Conservation (phyloP, 306 rosid genomes). For the Heteromeles arbutifolia region DNA sequence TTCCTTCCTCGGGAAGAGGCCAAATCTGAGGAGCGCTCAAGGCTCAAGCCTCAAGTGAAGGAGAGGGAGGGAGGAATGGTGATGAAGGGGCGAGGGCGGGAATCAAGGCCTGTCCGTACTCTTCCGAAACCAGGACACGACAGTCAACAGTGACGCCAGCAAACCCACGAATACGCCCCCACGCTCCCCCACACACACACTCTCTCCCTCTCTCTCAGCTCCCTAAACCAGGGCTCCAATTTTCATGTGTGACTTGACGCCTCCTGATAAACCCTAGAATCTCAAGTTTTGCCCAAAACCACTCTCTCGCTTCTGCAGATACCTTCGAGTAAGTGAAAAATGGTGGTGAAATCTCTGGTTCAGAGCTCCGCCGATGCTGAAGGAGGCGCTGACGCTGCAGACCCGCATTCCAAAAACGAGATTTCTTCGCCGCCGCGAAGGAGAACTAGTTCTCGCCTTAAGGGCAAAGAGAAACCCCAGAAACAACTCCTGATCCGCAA, state of each 20-base stretch:
- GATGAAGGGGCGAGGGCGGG: background rate
- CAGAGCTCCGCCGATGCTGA: constrained; percentile 10
- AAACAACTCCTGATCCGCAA: constrained; percentile 25
- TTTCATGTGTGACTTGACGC: background rate
- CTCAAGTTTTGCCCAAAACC: background rate
- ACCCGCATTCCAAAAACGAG: background rate
- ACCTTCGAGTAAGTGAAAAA: background rate
- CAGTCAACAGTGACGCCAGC: background rate
- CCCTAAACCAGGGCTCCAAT: background rate
- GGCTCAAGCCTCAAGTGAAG: background rate
- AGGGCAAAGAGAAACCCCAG: constrained; percentile 23
- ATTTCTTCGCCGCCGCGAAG: constrained; percentile 7
- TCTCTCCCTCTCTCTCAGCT: background rate
- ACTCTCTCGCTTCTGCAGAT: background rate
- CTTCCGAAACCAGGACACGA: background rate
- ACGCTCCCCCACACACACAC: background rate
- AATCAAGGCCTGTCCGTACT: background rate
- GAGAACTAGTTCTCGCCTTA: constrained; percentile 44
- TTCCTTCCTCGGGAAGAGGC: background rate
- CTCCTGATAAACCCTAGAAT: constrained; percentile 6
- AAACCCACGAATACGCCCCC: background rate
- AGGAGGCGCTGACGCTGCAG: background rate
- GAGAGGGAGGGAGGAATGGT: background rate
- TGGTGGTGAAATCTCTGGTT: constrained; percentile 43
- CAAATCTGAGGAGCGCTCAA: background rate